phyloP scores from a whole-genome alignment of 129 eudicot species.

The Apium graveolens region DNA sequence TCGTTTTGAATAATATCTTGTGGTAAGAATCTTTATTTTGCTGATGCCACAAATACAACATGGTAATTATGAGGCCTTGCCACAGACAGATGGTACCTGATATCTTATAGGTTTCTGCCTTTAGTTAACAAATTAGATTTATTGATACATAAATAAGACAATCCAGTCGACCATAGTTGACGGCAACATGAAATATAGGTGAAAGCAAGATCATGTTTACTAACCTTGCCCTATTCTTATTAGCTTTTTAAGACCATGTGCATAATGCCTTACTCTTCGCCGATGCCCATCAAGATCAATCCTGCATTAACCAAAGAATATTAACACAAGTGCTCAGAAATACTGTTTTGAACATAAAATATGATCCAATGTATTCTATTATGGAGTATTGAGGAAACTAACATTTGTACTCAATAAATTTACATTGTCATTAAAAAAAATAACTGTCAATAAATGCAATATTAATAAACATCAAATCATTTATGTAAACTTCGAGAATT shows the following conservation, averaged over 20 bases:
- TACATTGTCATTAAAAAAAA: neutral
- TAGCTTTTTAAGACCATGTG: conserved; percentile 76
- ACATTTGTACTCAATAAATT: neutral
- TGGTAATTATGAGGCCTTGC: neutral
- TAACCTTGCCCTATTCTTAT: conserved; percentile 94
- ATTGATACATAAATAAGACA: neutral
- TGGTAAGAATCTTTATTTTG: neutral
- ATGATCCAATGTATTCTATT: neutral
- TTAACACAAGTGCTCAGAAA: neutral
- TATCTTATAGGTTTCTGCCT: neutral
- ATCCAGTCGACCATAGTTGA: neutral
- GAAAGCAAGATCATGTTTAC: conserved; percentile 13
- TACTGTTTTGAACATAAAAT: neutral
- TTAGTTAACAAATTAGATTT: neutral
- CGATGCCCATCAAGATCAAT: conserved; percentile 90
- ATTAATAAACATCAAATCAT: neutral
- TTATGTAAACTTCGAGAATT: neutral
- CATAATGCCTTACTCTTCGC: conserved; percentile 79
- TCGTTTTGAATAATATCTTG: neutral
- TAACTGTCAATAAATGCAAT: neutral
- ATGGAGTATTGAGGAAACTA: neutral
- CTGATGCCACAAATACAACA: neutral
- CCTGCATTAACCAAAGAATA: conserved; percentile 30
- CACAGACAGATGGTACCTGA: neutral
- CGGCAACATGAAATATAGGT: neutral